Conservation (phyloP, 1,284 basidiomycete species). For the Cryptococcus sp. region DNA sequence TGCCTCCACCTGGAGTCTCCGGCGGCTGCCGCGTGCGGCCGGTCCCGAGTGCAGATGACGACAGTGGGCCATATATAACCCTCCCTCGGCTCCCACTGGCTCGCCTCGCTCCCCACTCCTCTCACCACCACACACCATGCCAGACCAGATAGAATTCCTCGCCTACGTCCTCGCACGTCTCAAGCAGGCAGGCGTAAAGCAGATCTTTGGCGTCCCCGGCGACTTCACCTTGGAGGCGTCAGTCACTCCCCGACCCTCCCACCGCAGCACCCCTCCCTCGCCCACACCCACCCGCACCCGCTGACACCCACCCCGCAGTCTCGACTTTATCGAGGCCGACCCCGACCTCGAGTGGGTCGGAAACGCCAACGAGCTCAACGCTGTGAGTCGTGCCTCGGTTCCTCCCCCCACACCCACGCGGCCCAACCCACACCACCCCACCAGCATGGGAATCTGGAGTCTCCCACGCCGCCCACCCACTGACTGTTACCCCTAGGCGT, state of each 20-base stretch:
- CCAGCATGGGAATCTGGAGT: neutral
- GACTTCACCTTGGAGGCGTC: conserved; percentile 69
- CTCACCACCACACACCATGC: conserved; percentile 7
- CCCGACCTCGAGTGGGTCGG: conserved; percentile 80
- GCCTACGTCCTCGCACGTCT: conserved; percentile 66
- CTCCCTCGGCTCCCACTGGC: neutral
- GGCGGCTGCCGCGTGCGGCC: neutral
- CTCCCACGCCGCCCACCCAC: neutral
- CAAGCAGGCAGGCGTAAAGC: conserved; percentile 52
- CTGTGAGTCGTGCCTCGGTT: conserved; percentile 39
- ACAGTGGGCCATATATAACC: neutral
- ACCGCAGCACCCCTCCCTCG: too few relatives aligned
- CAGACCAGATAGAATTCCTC: conserved; percentile 56
- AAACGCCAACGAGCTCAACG: conserved; percentile 85
- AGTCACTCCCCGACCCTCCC: too few relatives aligned
- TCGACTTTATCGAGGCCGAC: conserved; percentile 80
- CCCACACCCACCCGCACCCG: too few relatives aligned
- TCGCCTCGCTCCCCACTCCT: neutral
- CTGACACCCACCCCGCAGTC: conserved; percentile 7
- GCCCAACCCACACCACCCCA: neutral
- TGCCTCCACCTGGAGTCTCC: neutral
- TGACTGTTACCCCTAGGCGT: conserved; percentile 51
- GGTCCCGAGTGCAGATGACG: neutral
- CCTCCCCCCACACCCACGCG: neutral
- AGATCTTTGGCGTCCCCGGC: conserved; percentile 83